A percentile compares a stretch with the other conserved stretches of the same genome.
Evolutionary conservation across 139 green algal genomes (phyloP).

Genomic region (Auxenochlorella protothecoides): DNA sequence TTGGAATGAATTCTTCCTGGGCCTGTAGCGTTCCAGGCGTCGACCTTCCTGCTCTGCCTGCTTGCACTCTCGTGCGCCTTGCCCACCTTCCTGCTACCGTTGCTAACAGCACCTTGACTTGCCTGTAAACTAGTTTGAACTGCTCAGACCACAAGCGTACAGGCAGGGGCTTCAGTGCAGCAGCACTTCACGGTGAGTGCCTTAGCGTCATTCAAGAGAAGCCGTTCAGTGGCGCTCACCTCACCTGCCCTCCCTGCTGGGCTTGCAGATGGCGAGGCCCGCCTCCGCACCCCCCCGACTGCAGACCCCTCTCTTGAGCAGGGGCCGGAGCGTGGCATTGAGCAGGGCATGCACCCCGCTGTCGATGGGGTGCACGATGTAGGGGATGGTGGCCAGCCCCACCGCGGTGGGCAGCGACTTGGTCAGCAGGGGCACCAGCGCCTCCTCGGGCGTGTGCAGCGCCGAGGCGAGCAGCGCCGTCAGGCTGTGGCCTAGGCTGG

Average conservation of each 20-base stretch:
- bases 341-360: constrained; percentile 48
- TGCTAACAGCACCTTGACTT: too few relatives aligned
- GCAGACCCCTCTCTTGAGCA: constrained; percentile 44
- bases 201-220: too few relatives aligned
- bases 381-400: constrained; percentile 52
- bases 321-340: constrained; percentile 46
- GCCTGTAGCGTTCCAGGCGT: too few relatives aligned
- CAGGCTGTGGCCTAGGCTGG: too few relatives aligned
- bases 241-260: neutral
- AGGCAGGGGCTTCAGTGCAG: too few relatives aligned
- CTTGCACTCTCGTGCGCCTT: too few relatives aligned
- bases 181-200: too few relatives aligned
- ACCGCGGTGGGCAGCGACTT: constrained; percentile 46
- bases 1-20: too few relatives aligned
- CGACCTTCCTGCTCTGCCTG: too few relatives aligned
- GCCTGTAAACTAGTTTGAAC: too few relatives aligned
- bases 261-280: constrained; percentile 19
- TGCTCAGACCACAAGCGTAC: too few relatives aligned
- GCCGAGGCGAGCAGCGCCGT: neutral
- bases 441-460: neutral
- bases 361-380: constrained; percentile 72
- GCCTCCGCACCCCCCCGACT: constrained; percentile 7
- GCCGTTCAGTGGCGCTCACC: neutral
- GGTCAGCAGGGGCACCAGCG: constrained; percentile 24
- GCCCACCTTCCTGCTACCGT: too few relatives aligned